These are phyloP conservation scores for Avena eriantha DNA, from an alignment of 176 grass and related monocot genomes.

Conservation along the genomic window DNA sequence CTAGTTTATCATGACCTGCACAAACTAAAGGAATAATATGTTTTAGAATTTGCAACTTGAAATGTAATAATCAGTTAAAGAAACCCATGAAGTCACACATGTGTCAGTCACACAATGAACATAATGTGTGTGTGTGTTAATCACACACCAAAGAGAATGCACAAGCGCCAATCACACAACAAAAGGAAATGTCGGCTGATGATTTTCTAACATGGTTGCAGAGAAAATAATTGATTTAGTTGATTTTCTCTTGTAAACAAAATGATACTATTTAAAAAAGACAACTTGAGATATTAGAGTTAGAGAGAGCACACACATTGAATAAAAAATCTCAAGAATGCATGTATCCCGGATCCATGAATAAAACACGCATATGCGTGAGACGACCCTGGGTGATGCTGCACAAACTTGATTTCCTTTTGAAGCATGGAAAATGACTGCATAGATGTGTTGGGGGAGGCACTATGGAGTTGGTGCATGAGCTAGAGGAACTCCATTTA, in stretches of 20 bases:
- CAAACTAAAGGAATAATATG: too few relatives aligned
- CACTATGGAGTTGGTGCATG: too few relatives aligned
- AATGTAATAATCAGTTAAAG: background rate
- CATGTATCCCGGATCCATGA: background rate
- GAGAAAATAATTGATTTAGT: background rate
- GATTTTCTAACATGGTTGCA: background rate
- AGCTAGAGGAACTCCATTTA: too few relatives aligned
- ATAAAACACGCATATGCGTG: background rate
- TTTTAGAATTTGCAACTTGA: background rate
- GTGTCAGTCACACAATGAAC: background rate
- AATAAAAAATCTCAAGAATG: background rate
- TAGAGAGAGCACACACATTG: background rate
- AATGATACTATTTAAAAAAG: background rate
- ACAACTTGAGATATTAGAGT: background rate
- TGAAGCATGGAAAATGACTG: too few relatives aligned
- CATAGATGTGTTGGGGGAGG: too few relatives aligned
- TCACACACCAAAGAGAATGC: background rate
- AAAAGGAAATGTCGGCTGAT: background rate
- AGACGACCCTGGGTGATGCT: too few relatives aligned
- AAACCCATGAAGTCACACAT: slow-evolving; percentile 47
- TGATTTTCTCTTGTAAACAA: background rate
- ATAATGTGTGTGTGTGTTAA: background rate
- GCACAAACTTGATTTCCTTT: too few relatives aligned
- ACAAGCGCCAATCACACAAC: background rate
- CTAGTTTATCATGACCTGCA: too few relatives aligned